Evolutionary conservation across 2,329 filamentous ascomycete species (phyloP), one percentile per base, ranked within the genome.

Genomic region (Aspergillus viridinutans): DNA sequence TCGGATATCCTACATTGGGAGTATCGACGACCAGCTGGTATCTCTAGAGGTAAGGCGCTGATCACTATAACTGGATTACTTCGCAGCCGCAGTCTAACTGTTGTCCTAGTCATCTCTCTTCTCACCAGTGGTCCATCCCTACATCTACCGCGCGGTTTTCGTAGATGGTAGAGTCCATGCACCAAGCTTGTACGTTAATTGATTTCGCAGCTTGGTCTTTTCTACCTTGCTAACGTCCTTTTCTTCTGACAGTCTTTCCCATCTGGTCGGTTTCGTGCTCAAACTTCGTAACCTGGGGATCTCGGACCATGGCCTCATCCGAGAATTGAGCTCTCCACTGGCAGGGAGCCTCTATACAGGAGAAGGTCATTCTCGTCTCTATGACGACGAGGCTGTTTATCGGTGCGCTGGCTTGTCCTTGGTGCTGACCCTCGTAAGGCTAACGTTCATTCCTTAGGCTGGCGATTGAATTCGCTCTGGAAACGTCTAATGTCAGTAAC

Each of bases 1-100:
- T 14, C 85, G 90, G 43, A 85, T 97, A 50, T 89, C 92, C 0
- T 97, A 92, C 71, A 83, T 96, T 58, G 93, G 93, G 54, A 97
- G 92, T 73, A 95, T 99, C 52, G 94, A 99, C 71, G 94, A 99
- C 73, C 94, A 99, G 73, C 81, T 99, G 2, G 92, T 99, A 14
- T 93, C 92, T 3, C 80, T 99, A 69, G 93, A 97, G 80, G 88
- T 90, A 73, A 69, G 77, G 48, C 42, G 32, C 10, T 5, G 10
- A 6, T 25, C 6, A 29, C 12, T 23, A 8, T 20, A 1, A 35
- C n/a, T 17, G 32, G 49, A 20, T 25, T 10, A 8, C 45, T 55
- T 5, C 56, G 48, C 20, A 42, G 14, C 47, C 14, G 23, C n/a
- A 26, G 25, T 43, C 50, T 26, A 43, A 26, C 23, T 8, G 52